Conservation (phyloP, 1,284 basidiomycete genomes). For the Xerocomus minutiporus region DNA sequence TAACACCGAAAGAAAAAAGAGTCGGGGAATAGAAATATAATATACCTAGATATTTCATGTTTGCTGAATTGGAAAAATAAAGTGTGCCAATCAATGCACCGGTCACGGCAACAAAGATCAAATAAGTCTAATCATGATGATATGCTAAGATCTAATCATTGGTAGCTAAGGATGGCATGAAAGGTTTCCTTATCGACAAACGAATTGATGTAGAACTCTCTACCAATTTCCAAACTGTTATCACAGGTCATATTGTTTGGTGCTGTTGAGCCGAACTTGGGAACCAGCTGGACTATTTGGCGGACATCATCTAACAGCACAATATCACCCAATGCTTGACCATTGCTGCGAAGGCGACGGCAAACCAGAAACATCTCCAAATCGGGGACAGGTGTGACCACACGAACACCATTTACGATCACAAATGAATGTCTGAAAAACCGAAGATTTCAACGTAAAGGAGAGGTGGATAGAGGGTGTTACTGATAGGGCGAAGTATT, state of each 20-base stretch:
- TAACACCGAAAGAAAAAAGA: too few species aligned
- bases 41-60: too few species aligned
- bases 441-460: not conserved
- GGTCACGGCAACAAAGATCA: too few species aligned
- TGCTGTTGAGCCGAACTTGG: not conserved
- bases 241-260: not conserved
- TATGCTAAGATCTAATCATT: not conserved
- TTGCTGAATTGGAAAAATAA: too few species aligned
- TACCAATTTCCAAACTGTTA: not conserved
- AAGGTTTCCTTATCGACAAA: not conserved
- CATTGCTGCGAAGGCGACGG: not conserved
- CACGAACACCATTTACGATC: not conserved
- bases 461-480: not conserved
- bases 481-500: too few species aligned
- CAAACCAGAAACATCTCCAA: not conserved
- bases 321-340: not conserved
- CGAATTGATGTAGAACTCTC: not conserved
- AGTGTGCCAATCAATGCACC: too few species aligned
- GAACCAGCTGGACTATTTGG: not conserved
- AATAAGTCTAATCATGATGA: too few species aligned
- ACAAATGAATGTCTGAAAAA: not conserved
- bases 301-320: not conserved
- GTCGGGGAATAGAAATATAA: too few species aligned
- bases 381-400: not conserved
- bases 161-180: not conserved